Evolutionary conservation across 805 yeast species (phyloP).

Genomic region (Zygosaccharomyces bisporus): DNA sequence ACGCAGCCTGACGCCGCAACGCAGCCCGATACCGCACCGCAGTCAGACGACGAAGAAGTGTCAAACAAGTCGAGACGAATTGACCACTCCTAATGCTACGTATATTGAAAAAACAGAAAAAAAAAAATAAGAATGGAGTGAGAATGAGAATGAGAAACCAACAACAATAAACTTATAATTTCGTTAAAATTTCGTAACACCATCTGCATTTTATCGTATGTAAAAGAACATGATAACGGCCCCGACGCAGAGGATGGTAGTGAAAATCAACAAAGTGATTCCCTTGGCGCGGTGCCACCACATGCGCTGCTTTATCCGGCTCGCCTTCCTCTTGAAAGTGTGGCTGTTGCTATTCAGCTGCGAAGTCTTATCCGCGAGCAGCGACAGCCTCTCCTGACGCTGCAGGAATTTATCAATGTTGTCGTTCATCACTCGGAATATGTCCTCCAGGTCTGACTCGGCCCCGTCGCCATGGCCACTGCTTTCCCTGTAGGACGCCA

Average conservation of each 20-base stretch:
- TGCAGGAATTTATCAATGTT: conserved; percentile 49
- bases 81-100: conserved; percentile 10
- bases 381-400: conserved; percentile 72
- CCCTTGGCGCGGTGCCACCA: conserved; percentile 60
- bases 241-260: conserved; percentile 23
- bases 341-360: conserved; percentile 61
- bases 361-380: conserved; percentile 75
- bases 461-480: conserved; percentile 24
- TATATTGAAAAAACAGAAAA: conserved; percentile 2
- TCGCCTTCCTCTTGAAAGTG: conserved; percentile 67
- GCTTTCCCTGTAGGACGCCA: conserved; percentile 24
- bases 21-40: neutral
- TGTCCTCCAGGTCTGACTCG: conserved; percentile 32
- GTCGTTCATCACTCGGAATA: conserved; percentile 37
- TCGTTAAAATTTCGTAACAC: neutral
- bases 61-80: conserved; percentile 13
- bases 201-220: conserved; percentile 8
- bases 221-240: conserved; percentile 24
- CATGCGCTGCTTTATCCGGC: conserved; percentile 56
- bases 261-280: conserved; percentile 24
- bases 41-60: conserved; percentile 8
- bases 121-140: too few species aligned
- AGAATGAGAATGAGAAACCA: too few species aligned
- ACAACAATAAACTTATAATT: neutral
- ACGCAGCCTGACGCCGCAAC: conserved; percentile 1